These are phyloP conservation scores for Claviceps paspali DNA, from an alignment of 2,329 filamentous ascomycete species.

Conservation along the genomic window DNA sequence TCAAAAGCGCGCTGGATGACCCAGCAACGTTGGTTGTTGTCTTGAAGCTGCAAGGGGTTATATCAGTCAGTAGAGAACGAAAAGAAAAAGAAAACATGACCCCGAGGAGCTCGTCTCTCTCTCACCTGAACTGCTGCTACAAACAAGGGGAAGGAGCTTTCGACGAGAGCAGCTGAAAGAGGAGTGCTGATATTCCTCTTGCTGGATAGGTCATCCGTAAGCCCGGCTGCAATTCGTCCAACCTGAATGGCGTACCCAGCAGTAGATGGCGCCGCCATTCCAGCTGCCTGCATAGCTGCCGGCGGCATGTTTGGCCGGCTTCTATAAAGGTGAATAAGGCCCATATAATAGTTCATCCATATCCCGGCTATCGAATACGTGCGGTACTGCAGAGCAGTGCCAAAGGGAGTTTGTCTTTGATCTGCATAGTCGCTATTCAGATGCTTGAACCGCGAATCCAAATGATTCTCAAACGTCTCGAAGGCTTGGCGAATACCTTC, in stretches of 20 bases:
- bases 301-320: slow-evolving; percentile 84
- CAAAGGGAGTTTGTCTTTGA: slow-evolving; percentile 59
- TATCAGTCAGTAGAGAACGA: background rate
- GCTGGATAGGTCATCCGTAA: slow-evolving; percentile 39
- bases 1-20: slow-evolving; percentile 58
- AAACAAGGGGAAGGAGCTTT: slow-evolving; percentile 70
- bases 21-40: slow-evolving; percentile 61
- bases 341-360: slow-evolving; percentile 79
- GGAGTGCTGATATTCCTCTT: slow-evolving; percentile 54
- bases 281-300: slow-evolving; percentile 73
- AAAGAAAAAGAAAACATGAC: too few species aligned
- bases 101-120: background rate
- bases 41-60: slow-evolving; percentile 23
- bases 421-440: slow-evolving; percentile 51
- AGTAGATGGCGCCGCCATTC: slow-evolving; percentile 60
- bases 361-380: slow-evolving; percentile 78
- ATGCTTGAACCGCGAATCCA: slow-evolving; percentile 64
- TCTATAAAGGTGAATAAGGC: slow-evolving; percentile 66
- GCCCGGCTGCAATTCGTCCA: slow-evolving; percentile 64
- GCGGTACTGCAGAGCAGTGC: slow-evolving; percentile 63
- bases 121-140: slow-evolving; percentile 63
- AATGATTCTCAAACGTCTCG: slow-evolving; percentile 44
- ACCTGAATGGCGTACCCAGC: slow-evolving; percentile 56
- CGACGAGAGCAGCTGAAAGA: slow-evolving; percentile 67
- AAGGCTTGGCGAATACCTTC: slow-evolving; percentile 58